Percentiles rank a stretch among this genome's conserved stretches.
Conservation (phyloP, 805 yeast species). For the Candida ovalis region DNA sequence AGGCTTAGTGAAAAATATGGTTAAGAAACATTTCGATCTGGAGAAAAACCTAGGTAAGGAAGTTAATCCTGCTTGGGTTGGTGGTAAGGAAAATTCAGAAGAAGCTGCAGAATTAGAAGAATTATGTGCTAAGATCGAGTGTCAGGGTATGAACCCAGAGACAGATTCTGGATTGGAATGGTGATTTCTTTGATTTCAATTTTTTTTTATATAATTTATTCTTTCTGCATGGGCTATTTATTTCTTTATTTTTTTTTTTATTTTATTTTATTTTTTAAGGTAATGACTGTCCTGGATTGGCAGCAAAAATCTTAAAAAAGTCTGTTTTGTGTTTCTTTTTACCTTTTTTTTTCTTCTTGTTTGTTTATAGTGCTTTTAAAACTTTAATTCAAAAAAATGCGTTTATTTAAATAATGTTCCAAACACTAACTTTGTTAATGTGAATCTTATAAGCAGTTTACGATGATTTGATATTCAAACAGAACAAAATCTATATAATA, state of each 20-base stretch:
- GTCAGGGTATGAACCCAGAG: slow-evolving; percentile 41
- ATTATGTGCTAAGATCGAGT: slow-evolving; percentile 48
- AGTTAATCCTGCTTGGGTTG: slow-evolving; percentile 50
- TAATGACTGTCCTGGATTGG: background rate
- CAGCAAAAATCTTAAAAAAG: too few relatives aligned
- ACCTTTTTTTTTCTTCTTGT: background rate
- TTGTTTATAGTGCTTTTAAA: background rate
- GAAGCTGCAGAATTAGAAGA: slow-evolving; percentile 48
- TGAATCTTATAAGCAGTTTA: too few relatives aligned
- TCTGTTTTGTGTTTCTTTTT: background rate
- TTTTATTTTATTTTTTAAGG: background rate
- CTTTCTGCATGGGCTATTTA: background rate
- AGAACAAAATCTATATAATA: too few relatives aligned
- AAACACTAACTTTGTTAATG: too few relatives aligned
- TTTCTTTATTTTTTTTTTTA: background rate
- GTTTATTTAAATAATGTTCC: too few relatives aligned
- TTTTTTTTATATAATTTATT: background rate
- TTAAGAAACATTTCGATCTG: slow-evolving; percentile 45
- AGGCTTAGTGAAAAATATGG: slow-evolving; percentile 52
- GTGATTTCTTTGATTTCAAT: slow-evolving; percentile 9
- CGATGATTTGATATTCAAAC: too few relatives aligned
- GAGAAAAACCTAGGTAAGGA: slow-evolving; percentile 44
- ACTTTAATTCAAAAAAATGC: too few relatives aligned
- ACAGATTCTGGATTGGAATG: slow-evolving; percentile 27
- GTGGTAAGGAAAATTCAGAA: slow-evolving; percentile 35